Evolutionary conservation across 2,329 filamentous ascomycete genomes (phyloP), one percentile per base, ranked within the genome.

Genomic region (Neopestalotiopsis sp.): DNA sequence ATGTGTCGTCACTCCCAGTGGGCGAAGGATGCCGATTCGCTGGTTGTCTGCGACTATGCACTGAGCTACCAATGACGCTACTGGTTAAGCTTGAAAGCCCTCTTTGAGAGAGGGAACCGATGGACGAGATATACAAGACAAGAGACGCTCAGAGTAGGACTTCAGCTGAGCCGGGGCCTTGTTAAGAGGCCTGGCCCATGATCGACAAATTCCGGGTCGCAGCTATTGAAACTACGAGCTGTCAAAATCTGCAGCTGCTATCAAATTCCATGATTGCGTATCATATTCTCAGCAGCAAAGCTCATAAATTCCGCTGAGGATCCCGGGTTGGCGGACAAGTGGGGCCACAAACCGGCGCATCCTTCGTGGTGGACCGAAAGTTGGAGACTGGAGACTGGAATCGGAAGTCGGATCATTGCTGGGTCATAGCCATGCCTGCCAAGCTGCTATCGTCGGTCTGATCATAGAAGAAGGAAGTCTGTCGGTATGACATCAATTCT

Each of bases 401-500:
- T n/a, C 45, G 45, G 45, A 52, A 52, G 17, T 52, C 45, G 45
- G 45, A 24, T 52, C 45, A 52, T 52, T 17, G 3, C 14, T 17
- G 9, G 45, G 20, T n/a, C 20, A n/a, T 52, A 52, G 17, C 45
- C n/a, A 52, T 52, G 45, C 45, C 20, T 20, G 14, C 9, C 14
- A 10, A 42, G 10, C 10, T 42, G 13, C 17, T 9, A n/a, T 52
- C 6, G n/a, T 17, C 45, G 7, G 45, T 52, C 45, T 17, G 45
- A 52, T 52, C 45, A 52, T 52, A n/a, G 5, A 52, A 20, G 20
- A 52, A 52, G 17, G n/a, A n/a, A 38, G 10, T 38, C 45, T 52
- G n/a, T 52, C 45, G 45, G 45, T 52, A 52, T 52, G 45, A 52
- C 45, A 52, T 52, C 45, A 52, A 52, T 52, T 52, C 24, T 52